Base-by-base conservation (phyloP, 1,139 yeast genomes). In the Sugiyamaella novakii region DNA sequence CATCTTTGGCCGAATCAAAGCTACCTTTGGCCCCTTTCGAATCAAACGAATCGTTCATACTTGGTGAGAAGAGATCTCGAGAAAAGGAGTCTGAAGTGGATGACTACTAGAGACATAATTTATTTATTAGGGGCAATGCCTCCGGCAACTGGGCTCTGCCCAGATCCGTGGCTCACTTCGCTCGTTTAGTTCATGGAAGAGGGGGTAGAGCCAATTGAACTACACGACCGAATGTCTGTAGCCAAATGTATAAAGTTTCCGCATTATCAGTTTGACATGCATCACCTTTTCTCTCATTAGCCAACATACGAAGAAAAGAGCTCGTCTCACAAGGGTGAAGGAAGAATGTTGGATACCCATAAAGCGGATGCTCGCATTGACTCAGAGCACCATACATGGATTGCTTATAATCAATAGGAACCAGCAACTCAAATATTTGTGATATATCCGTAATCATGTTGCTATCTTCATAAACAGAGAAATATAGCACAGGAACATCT, bases 311-410 rank as follows among this genome's bases (percentile, higher is more conserved):
- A 14, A 21, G 47, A 19, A 21, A 22, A 18, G 28, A 29, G 30
- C 37, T n/a, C n/a, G 74, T 69, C 22, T 59, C 57, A 54, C 75
- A 71, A 7, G 75, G 75, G 49, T 71, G 75, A 14, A 71, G 43
- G 51, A 54, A 69, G 51, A 67, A 64, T 7, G 60, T 53, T 1
- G 71, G 71, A 27, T 59, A 49, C 2, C 65, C 66, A 28, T 59
- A 51, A 3, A 54, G 30, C 8, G 74, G 73, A 49, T 67, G 71
- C 42, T 63, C 69, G 2, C 66, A 64, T 36, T 64, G 70, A 10
- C 68, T 54, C 61, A 35, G 27, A 53, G 55, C 5, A 42, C 55
- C 46, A 18, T 25, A 17, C 25, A 54, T 25, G 24, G 37, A 14
- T 3, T 35, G 46, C 5, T 42, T 27, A 35, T 41, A 50, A 4